Conservation (phyloP, 768 basidiomycete species). For the Trametes meyenii region DNA sequence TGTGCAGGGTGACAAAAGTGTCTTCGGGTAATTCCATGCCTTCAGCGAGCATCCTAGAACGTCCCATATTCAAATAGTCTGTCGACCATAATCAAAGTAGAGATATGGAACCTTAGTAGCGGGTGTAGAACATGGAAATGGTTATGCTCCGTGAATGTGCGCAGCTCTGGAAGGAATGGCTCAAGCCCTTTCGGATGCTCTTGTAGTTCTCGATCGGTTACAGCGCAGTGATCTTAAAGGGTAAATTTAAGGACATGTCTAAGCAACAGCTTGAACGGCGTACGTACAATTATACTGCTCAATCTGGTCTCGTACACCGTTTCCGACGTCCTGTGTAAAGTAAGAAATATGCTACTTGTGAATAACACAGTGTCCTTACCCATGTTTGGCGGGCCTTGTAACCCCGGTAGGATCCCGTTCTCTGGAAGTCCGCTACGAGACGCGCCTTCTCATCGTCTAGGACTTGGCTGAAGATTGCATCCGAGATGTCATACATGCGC, state of each 20-base stretch:
- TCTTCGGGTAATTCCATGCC: constrained; percentile 51
- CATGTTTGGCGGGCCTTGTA: constrained; percentile 59
- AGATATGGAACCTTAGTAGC: constrained; percentile 27
- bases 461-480: constrained; percentile 39
- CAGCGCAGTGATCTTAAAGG: constrained; percentile 28
- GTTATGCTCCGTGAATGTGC: constrained; percentile 33
- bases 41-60: constrained; percentile 40
- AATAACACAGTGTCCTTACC: constrained; percentile 36
- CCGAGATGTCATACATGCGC: constrained; percentile 41
- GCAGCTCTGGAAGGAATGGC: constrained; percentile 35
- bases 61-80: background rate
- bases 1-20: constrained; percentile 43
- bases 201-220: constrained; percentile 37
- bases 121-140: constrained; percentile 34
- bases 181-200: constrained; percentile 33
- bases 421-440: constrained; percentile 36
- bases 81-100: background rate
- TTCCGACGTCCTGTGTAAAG: constrained; percentile 56
- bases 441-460: constrained; percentile 36
- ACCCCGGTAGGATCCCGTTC: constrained; percentile 53
- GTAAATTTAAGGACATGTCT: background rate
- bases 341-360: background rate
- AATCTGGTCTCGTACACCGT: constrained; percentile 63
- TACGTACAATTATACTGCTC: constrained; percentile 61
- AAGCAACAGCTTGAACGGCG: background rate